A percentile compares a stretch with the other conserved stretches of the same genome.
Evolutionary conservation across 2,329 filamentous ascomycete genomes (phyloP).

Genomic region (Mariannaea sp.): DNA sequence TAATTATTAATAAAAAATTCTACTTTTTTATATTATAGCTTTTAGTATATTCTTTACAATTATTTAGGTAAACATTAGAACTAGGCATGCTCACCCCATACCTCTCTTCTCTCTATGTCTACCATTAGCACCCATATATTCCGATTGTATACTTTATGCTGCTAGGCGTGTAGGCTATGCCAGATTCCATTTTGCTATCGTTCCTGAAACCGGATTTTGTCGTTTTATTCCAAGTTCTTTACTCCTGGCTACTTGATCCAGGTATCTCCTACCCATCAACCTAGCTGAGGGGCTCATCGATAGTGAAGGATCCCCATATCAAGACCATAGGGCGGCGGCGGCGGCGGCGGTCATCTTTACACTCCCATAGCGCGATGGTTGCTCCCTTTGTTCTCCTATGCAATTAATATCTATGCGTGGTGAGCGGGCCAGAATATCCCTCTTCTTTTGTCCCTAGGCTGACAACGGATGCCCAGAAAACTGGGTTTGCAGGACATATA

Average conservation of each 20-base stretch:
- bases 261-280: conserved; percentile 29
- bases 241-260: conserved; percentile 28
- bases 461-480: background rate
- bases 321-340: no score
- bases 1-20: no score
- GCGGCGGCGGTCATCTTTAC: conserved; percentile 25
- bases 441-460: background rate
- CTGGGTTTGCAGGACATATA: conserved; percentile 22
- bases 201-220: conserved; percentile 34
- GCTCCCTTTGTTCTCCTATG: conserved; percentile 16
- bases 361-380: conserved; percentile 28
- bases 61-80: no score
- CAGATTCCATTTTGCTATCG: conserved; percentile 31
- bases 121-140: no score
- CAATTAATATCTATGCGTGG: no score
- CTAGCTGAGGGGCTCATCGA: conserved; percentile 25
- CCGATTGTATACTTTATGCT: no score
- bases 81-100: no score
- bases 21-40: no score
- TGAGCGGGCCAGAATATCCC: no score
- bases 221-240: conserved; percentile 33
- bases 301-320: conserved; percentile 35
- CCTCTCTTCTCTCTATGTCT: no score
- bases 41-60: no score
- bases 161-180: no score